A percentile compares a stretch with the other conserved stretches of the same genome.
Evolutionary conservation across 176 grass and related monocot species (phyloP).

Genomic region (Bothriochloa decipiens): DNA sequence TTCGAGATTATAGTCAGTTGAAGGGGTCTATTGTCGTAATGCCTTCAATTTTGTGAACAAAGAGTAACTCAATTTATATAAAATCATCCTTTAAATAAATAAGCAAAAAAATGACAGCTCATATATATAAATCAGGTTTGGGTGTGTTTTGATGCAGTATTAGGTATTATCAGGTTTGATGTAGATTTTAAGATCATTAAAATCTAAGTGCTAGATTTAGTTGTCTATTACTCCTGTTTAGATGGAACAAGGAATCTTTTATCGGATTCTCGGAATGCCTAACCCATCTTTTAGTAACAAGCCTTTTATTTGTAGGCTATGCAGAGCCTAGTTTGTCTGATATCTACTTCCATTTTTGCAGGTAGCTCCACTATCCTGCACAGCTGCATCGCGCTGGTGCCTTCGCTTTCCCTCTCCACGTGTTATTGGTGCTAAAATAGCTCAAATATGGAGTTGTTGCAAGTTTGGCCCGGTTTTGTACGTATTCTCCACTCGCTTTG

Average conservation of each 20-base stretch:
- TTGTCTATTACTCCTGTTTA: too few species aligned
- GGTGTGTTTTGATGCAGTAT: not conserved
- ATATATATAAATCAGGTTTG: too few species aligned
- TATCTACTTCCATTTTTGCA: not conserved
- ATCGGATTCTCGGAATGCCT: too few species aligned
- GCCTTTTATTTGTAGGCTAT: too few species aligned
- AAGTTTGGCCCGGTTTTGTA: not conserved
- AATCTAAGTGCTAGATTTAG: not conserved
- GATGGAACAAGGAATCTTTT: too few species aligned
- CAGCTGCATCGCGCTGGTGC: not conserved
- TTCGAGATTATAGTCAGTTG: not conserved
- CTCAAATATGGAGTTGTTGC: not conserved
- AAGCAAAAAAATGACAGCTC: not conserved
- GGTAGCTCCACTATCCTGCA: not conserved
- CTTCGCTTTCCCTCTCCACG: not conserved
- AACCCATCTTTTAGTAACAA: too few species aligned
- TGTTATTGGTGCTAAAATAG: conserved; percentile 11
- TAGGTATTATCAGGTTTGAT: not conserved
- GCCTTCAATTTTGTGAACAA: not conserved
- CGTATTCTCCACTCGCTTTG: not conserved
- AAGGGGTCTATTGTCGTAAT: too few species aligned
- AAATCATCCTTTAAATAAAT: not conserved
- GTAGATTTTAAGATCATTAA: not conserved
- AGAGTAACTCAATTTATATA: not conserved
- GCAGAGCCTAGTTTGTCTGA: not conserved